These are phyloP conservation scores for Lepiota venenata DNA, from an alignment of 768 basidiomycete species.

Conservation along the genomic window DNA sequence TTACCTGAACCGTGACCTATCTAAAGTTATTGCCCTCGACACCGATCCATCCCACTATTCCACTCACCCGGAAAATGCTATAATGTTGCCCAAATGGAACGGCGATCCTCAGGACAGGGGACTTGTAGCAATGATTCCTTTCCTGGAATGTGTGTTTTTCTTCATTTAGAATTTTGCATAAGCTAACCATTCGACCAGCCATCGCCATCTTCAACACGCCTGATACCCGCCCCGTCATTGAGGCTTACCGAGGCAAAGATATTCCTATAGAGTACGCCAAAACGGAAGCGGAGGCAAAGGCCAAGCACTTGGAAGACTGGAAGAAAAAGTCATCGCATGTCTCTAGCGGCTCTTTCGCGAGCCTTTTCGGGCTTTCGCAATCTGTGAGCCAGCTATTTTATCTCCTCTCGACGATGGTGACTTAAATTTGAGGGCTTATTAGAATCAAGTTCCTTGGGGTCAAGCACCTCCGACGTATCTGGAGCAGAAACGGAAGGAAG, in stretches of 20 bases:
- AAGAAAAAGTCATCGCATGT: constrained; percentile 41
- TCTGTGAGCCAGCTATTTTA: constrained; percentile 16
- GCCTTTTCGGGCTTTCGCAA: constrained; percentile 36
- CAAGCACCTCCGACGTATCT: constrained; percentile 47
- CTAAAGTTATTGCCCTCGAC: constrained; percentile 86
- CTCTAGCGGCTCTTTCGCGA: constrained; percentile 31
- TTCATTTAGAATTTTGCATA: background rate
- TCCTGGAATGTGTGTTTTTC: constrained; percentile 75
- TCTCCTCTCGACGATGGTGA: background rate
- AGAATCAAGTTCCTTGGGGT: constrained; percentile 21
- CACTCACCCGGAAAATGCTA: constrained; percentile 85
- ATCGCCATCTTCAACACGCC: constrained; percentile 86
- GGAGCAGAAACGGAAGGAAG: constrained; percentile 49
- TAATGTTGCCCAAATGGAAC: constrained; percentile 83
- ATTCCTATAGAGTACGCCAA: constrained; percentile 88
- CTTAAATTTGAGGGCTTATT: background rate
- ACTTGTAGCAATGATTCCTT: constrained; percentile 90
- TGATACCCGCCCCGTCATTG: constrained; percentile 86
- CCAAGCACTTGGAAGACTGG: constrained; percentile 80
- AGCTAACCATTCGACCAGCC: constrained; percentile 43
- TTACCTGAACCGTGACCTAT: constrained; percentile 91
- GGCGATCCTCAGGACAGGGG: constrained; percentile 70
- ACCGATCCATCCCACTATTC: constrained; percentile 74
- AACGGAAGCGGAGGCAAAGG: constrained; percentile 81
- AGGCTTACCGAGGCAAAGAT: constrained; percentile 84